A percentile compares a stretch with the other conserved stretches of the same genome.
Conservation (phyloP, 2,329 filamentous ascomycete species). For the Xylariaceae sp. region DNA sequence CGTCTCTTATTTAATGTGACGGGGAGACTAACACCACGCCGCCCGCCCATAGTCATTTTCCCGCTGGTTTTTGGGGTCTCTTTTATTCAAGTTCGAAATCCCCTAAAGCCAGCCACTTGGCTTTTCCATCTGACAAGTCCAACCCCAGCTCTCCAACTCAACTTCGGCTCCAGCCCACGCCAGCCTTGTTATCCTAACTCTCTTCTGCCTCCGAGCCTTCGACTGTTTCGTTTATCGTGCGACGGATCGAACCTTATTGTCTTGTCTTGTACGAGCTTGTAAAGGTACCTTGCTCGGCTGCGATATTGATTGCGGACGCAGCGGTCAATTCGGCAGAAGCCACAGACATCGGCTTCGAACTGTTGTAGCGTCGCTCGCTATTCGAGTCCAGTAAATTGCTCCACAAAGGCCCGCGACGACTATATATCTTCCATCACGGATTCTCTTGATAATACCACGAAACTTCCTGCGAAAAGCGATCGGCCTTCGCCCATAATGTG, state of each 20-base stretch:
- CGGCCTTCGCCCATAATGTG: slow-evolving; percentile 57
- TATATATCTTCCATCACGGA: no score
- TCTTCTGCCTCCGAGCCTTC: slow-evolving; percentile 1
- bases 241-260: slow-evolving; percentile 13
- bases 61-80: slow-evolving; percentile 10
- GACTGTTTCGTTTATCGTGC: slow-evolving; percentile 8
- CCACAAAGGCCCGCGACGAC: no score
- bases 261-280: slow-evolving; percentile 10
- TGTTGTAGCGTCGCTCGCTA: no score
- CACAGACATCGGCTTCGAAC: no score
- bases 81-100: slow-evolving; percentile 6
- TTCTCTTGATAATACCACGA: no score
- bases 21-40: slow-evolving; percentile 15
- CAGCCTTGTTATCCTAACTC: neutral
- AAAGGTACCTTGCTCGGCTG: no score
- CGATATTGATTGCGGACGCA: no score
- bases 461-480: neutral
- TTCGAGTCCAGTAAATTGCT: no score
- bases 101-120: slow-evolving; percentile 26
- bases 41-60: slow-evolving; percentile 16
- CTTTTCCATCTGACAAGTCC: slow-evolving; percentile 18
- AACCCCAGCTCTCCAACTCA: neutral
- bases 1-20: no score
- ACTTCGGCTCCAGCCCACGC: slow-evolving; percentile 13
- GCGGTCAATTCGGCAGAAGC: no score